phyloP scores from a whole-genome alignment of 1,284 basidiomycete genomes.

The Ceratorhiza oryzae-sativae region DNA sequence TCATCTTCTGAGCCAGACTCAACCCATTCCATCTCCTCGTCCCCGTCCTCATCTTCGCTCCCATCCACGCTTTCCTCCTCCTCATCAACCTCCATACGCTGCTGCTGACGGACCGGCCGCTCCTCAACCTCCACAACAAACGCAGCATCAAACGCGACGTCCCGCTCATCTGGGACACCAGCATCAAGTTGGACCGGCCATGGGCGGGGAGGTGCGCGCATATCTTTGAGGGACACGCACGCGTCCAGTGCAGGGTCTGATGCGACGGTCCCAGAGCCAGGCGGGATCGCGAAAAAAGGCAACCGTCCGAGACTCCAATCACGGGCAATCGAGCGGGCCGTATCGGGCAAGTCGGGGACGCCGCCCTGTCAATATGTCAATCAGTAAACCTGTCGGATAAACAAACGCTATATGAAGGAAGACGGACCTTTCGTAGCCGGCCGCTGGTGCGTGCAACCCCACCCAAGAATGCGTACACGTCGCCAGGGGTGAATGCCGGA shows the following conservation, averaged over 20 bases:
- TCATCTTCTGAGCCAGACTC: slow-evolving; percentile 47
- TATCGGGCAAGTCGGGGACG: slow-evolving; percentile 76
- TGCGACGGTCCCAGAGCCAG: slow-evolving; percentile 48
- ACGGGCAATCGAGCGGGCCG: slow-evolving; percentile 82
- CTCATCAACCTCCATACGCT: slow-evolving; percentile 58
- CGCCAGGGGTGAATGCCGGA: slow-evolving; percentile 80
- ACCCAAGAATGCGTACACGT: slow-evolving; percentile 79
- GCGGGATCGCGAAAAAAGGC: slow-evolving; percentile 76
- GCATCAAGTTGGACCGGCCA: slow-evolving; percentile 50
- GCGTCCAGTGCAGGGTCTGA: slow-evolving; percentile 39
- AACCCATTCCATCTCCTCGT: slow-evolving; percentile 54
- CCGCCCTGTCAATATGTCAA: slow-evolving; percentile 62
- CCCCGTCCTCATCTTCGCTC: slow-evolving; percentile 62
- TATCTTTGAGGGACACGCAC: slow-evolving; percentile 42
- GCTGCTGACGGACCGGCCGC: slow-evolving; percentile 66
- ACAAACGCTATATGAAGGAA: not conserved
- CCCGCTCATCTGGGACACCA: slow-evolving; percentile 53
- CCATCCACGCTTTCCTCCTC: slow-evolving; percentile 50
- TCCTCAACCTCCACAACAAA: slow-evolving; percentile 50
- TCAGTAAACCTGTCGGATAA: slow-evolving; percentile 31
- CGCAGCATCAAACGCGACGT: slow-evolving; percentile 51
- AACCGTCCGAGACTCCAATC: slow-evolving; percentile 90
- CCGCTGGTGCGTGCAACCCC: slow-evolving; percentile 82
- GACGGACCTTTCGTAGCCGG: slow-evolving; percentile 77
- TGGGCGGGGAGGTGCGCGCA: slow-evolving; percentile 41